Percentiles rank a stretch among this genome's conserved stretches.
Conservation (phyloP, 805 yeast genomes). For the Candida peoriensis region DNA sequence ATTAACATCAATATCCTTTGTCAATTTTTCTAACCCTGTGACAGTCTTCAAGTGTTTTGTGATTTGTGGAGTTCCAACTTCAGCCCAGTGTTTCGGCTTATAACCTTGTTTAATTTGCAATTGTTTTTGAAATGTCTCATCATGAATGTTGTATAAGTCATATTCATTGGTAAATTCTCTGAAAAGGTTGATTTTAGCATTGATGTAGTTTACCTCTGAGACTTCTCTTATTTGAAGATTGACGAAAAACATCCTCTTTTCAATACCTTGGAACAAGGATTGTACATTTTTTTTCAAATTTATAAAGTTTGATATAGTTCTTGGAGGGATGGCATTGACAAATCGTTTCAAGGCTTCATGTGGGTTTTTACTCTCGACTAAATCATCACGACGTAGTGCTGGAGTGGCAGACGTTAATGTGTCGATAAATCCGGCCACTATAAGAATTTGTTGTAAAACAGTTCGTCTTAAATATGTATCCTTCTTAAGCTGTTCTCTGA, state of each 20-base stretch:
- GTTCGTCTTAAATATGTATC: constrained; percentile 16
- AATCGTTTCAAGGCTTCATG: neutral
- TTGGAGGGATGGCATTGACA: neutral
- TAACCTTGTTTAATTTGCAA: constrained; percentile 5
- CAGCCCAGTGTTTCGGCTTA: constrained; percentile 18
- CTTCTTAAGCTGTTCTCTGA: constrained; percentile 13
- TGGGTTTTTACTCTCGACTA: neutral
- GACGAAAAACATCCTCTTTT: constrained; percentile 3
- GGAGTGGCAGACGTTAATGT: neutral
- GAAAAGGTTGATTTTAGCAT: constrained; percentile 8
- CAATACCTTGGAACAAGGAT: constrained; percentile 1
- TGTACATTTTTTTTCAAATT: constrained; percentile 4
- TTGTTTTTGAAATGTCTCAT: constrained; percentile 1
- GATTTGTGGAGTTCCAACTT: constrained; percentile 19
- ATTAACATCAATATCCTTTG: constrained; percentile 8
- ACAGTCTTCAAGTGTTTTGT: constrained; percentile 34
- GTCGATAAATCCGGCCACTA: constrained; percentile 4
- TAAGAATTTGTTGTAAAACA: constrained; percentile 5
- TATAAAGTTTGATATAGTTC: neutral
- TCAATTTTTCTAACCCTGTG: constrained; percentile 34
- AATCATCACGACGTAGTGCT: neutral
- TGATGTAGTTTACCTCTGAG: constrained; percentile 6
- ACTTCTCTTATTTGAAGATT: neutral
- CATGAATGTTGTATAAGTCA: constrained; percentile 3
- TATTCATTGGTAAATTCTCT: constrained; percentile 3